These are phyloP conservation scores for Nakazawaea siamensis DNA, from an alignment of 805 yeast genomes.

Conservation along the genomic window DNA sequence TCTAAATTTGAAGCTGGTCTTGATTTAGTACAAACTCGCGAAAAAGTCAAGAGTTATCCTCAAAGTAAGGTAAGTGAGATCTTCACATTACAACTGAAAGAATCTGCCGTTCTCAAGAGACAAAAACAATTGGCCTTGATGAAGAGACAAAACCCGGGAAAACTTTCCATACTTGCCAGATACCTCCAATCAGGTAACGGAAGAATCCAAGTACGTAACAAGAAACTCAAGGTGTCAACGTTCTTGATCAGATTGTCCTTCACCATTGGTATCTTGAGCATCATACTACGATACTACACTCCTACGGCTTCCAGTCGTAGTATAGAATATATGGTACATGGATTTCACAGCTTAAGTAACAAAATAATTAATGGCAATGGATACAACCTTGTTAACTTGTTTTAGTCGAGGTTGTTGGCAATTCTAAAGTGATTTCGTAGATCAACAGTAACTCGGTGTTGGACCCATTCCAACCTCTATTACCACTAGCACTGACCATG, in stretches of 20 bases:
- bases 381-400: too few relatives aligned
- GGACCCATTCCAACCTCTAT: slow-evolving; percentile 88
- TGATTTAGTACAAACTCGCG: not conserved
- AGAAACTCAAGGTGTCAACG: not conserved
- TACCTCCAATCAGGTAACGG: not conserved
- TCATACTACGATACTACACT: slow-evolving; percentile 3
- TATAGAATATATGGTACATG: too few relatives aligned
- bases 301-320: not conserved
- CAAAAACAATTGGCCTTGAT: not conserved
- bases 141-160: not conserved
- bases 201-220: not conserved
- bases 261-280: slow-evolving; percentile 10
- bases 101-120: slow-evolving; percentile 1
- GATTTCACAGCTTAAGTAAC: too few relatives aligned
- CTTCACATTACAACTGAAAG: slow-evolving; percentile 2
- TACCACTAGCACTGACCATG: slow-evolving; percentile 87
- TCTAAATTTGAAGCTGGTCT: not conserved
- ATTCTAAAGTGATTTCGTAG: slow-evolving; percentile 47
- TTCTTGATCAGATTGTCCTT: slow-evolving; percentile 7
- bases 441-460: slow-evolving; percentile 75
- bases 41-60: not conserved
- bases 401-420: too few relatives aligned
- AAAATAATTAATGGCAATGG: too few relatives aligned
- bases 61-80: not conserved
- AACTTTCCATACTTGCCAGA: not conserved